Evolutionary conservation across 148 eudicot species (phyloP), one percentile per base, ranked within the genome.

Genomic region (Limonium bicolor): DNA sequence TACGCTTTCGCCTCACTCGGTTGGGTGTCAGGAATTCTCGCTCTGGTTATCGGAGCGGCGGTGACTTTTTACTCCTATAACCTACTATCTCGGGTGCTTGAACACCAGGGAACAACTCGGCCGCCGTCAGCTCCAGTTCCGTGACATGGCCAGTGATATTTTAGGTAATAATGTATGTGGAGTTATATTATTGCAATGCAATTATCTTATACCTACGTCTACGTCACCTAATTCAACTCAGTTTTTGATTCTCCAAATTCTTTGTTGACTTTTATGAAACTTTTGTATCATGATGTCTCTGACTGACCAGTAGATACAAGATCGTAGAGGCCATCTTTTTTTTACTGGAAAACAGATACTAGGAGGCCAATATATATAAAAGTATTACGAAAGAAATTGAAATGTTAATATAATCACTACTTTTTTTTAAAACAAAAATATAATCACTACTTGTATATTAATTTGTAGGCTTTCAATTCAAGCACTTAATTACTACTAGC

Each of bases 31-130:
- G 96, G 96, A 29, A 18, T 87, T 0, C 0, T 68, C 14, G 59
- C 59, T 12, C 53, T 87, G 4, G 50, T 70, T 9, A 15, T 65
- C 0, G 90, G 80, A 8, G 83, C 80, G 5, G 6, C 61, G 4
- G 76, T 87, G 53, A 79, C 94, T 0, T 87, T 87, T 49, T 87
- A 87, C 48, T 79, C 90, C 0, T 87, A 87, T 32, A 82, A 87
- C 41, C 51, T 82, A 48, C 4, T 87, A 0, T 87, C 96, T 1
- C 30, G 71, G 20, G 96, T 87, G 3, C 74, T 87, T 0, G 96
- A 87, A 37, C 86, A 87, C 64, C 49, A 87, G 18, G 90, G 83
- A 16, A 60, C 65, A 16, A 13, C n/a, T 65, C 37, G 96, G 90
- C 16, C 70, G 44, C 19, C 82, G 94, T 4, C 90, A 76, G 11